Evolutionary conservation across 2,329 filamentous ascomycete genomes (phyloP).

Genomic region (Biscogniauxia marginata): DNA sequence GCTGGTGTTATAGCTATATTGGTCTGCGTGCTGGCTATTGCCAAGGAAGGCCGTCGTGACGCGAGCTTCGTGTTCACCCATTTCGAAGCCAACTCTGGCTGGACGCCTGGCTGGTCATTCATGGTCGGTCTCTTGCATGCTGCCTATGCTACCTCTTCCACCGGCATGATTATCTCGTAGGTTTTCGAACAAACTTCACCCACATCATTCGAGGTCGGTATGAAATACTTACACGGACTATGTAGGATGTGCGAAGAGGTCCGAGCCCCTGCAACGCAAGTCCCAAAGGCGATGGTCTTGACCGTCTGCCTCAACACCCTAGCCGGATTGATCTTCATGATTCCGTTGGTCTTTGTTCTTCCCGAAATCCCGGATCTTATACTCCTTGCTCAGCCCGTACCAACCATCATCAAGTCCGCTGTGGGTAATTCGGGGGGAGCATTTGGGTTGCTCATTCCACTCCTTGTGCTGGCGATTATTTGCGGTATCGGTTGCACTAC

Average conservation of each 20-base stretch:
- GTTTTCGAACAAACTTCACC: constrained; percentile 29
- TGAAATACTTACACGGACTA: constrained; percentile 14
- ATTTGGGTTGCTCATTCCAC: constrained; percentile 61
- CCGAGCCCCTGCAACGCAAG: constrained; percentile 61
- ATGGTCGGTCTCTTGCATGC: constrained; percentile 70
- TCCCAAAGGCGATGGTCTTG: constrained; percentile 70
- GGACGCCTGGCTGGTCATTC: constrained; percentile 70
- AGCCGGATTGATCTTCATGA: constrained; percentile 65
- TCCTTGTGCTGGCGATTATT: constrained; percentile 64
- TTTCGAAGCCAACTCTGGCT: constrained; percentile 68
- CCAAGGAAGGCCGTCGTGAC: constrained; percentile 64
- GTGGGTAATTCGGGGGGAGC: constrained; percentile 60
- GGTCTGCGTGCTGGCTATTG: constrained; percentile 61
- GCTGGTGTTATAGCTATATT: constrained; percentile 66
- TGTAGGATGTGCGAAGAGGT: constrained; percentile 73
- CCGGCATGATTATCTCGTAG: constrained; percentile 77
- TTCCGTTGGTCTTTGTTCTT: constrained; percentile 68
- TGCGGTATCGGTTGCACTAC: constrained; percentile 71
- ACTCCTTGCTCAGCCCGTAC: constrained; percentile 59
- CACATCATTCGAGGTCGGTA: constrained; percentile 4
- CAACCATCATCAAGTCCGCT: constrained; percentile 61
- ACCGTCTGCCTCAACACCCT: constrained; percentile 67
- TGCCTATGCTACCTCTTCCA: constrained; percentile 72
- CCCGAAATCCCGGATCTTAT: constrained; percentile 59
- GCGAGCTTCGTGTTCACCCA: constrained; percentile 65